A percentile compares a stretch with the other conserved stretches of the same genome.
Evolutionary conservation across 1,284 basidiomycete species (phyloP).

Genomic region (Ganoderma resinaceum): DNA sequence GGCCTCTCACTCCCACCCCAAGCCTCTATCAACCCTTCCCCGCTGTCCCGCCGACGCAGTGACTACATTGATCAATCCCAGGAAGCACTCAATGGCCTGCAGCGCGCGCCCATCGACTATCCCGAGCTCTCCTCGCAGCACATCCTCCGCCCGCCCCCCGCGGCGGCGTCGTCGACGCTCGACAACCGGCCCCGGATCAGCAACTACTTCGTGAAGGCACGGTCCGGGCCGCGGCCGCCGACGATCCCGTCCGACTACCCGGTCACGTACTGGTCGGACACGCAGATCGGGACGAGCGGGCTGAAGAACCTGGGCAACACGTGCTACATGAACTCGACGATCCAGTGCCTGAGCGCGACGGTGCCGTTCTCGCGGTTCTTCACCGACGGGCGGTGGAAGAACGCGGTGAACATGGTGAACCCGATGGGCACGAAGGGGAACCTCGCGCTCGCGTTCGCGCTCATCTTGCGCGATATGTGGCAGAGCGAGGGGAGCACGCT

Average conservation of each 20-base stretch:
- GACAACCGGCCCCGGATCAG: constrained; percentile 64
- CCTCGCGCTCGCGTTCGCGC: constrained; percentile 85
- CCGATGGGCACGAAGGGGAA: constrained; percentile 89
- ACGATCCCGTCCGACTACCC: constrained; percentile 76
- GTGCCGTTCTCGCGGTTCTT: constrained; percentile 93
- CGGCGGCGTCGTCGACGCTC: constrained; percentile 68
- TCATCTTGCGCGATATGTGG: constrained; percentile 89
- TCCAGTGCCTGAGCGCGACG: constrained; percentile 95
- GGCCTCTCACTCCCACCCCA: constrained; percentile 71
- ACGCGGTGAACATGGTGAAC: constrained; percentile 89
- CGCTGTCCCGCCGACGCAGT: constrained; percentile 74
- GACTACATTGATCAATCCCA: constrained; percentile 84
- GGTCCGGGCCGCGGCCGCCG: constrained; percentile 54
- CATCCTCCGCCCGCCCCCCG: constrained; percentile 79
- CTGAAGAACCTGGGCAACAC: constrained; percentile 98
- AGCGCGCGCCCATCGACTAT: constrained; percentile 76
- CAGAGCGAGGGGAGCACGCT: constrained; percentile 86
- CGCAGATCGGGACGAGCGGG: constrained; percentile 83
- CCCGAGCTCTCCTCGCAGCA: constrained; percentile 71
- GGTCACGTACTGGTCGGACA: constrained; percentile 82
- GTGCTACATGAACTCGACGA: constrained; percentile 98
- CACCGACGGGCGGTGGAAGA: constrained; percentile 90
- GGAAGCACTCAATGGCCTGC: constrained; percentile 66
- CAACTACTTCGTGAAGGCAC: constrained; percentile 39
- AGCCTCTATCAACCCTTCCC: constrained; percentile 79